Conservation (phyloP, 805 yeast genomes). For the Saccharomycopsis javanensis region DNA sequence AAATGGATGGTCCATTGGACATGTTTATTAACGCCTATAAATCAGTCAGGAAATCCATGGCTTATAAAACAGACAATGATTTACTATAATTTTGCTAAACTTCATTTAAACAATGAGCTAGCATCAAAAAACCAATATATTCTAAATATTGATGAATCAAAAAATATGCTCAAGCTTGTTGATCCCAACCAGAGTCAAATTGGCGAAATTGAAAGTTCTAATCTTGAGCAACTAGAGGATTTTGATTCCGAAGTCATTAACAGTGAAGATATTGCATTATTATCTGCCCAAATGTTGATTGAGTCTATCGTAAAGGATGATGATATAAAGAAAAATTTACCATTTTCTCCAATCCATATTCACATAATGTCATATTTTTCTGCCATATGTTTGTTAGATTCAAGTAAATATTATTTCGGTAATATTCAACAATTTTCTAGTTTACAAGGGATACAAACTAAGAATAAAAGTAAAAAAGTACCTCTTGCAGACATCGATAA, state of each 20-base stretch:
- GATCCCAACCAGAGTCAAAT: background rate
- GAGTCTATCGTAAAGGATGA: conserved; percentile 49
- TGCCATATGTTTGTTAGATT: conserved; percentile 43
- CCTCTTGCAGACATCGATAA: conserved; percentile 23
- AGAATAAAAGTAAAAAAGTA: conserved; percentile 21
- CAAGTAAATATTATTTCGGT: conserved; percentile 24
- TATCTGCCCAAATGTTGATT: conserved; percentile 55
- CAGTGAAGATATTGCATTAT: conserved; percentile 38
- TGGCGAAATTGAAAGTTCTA: background rate
- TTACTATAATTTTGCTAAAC: conserved; percentile 65
- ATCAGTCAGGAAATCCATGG: conserved; percentile 42
- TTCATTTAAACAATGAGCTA: conserved; percentile 52
- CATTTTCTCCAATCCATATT: conserved; percentile 62
- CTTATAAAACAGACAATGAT: conserved; percentile 59
- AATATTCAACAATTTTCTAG: background rate
- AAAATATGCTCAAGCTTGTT: background rate
- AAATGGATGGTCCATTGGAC: conserved; percentile 82
- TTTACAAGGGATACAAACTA: background rate
- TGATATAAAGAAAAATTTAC: conserved; percentile 46
- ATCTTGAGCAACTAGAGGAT: background rate
- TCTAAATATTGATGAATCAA: background rate
- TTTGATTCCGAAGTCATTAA: conserved; percentile 2
- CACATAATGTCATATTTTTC: conserved; percentile 66
- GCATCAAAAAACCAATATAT: conserved; percentile 23
- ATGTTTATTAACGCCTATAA: conserved; percentile 51